Evolutionary conservation across 441 rosid genomes (phyloP).

Genomic region (Corymbia citriodora): DNA sequence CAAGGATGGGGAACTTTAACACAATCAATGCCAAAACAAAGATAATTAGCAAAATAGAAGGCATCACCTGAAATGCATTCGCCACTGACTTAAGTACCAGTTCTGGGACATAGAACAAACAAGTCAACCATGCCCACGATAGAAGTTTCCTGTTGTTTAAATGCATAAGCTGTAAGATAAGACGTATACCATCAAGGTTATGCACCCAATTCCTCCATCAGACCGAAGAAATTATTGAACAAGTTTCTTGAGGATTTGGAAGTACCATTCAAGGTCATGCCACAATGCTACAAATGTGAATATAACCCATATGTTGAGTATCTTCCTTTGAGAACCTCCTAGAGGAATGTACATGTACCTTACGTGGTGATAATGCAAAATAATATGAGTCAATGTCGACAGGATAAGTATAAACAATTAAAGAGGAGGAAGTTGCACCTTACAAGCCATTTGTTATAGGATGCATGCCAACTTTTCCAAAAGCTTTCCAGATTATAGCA

Average conservation of each 20-base stretch:
- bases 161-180: conserved; percentile 21
- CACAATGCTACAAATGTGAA: conserved; percentile 95
- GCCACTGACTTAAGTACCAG: conserved; percentile 78
- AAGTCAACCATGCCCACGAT: conserved; percentile 99
- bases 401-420: background rate
- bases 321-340: conserved; percentile 81
- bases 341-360: conserved; percentile 98
- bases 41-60: conserved; percentile 3
- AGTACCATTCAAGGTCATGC: conserved; percentile 98
- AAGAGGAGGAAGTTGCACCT: conserved; percentile 40
- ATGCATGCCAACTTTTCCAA: conserved; percentile 99
- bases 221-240: background rate
- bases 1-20: background rate
- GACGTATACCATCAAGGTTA: background rate
- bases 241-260: background rate
- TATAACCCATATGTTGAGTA: conserved; percentile 81
- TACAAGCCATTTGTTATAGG: conserved; percentile 97
- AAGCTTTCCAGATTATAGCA: conserved; percentile 83
- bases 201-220: conserved; percentile 1
- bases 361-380: conserved; percentile 4
- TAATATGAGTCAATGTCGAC: background rate
- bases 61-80: conserved; percentile 49
- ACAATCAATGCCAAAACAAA: background rate
- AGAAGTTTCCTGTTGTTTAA: conserved; percentile 79
- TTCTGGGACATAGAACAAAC: conserved; percentile 90